Percentiles rank a stretch among this genome's conserved stretches.
Conservation (phyloP, 768 basidiomycete species). For the Leccinum imitatum region DNA sequence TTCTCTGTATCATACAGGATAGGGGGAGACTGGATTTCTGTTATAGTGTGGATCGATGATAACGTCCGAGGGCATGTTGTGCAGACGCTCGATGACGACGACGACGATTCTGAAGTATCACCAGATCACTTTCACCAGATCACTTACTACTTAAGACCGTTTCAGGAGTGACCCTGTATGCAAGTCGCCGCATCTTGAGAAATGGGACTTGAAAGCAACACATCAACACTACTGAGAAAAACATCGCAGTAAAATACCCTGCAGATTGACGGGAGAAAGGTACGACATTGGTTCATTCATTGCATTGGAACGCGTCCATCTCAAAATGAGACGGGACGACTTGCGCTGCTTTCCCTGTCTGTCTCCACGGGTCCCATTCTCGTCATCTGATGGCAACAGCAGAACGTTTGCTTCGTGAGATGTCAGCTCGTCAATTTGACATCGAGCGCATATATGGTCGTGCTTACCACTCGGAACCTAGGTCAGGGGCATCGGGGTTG, state of each 20-base stretch:
- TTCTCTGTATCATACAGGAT: conserved; percentile 2
- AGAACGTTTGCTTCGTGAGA: not conserved
- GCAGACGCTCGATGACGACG: not conserved
- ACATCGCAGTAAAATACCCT: not conserved
- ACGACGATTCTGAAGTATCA: not conserved
- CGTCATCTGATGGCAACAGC: not conserved
- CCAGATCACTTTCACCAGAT: not conserved
- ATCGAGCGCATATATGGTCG: not conserved
- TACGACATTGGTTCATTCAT: not conserved
- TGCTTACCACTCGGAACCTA: not conserved
- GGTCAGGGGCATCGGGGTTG: not conserved
- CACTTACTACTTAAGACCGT: not conserved
- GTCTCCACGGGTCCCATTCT: not conserved
- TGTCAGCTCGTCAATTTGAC: not conserved
- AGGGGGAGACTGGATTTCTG: not conserved
- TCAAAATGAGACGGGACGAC: not conserved
- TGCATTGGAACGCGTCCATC: not conserved
- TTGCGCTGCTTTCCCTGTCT: not conserved
- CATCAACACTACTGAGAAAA: not conserved
- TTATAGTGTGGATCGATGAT: conserved; percentile 1
- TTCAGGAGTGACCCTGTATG: not conserved
- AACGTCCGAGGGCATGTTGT: conserved; percentile 8
- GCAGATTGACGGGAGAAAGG: not conserved
- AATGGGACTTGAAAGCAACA: not conserved
- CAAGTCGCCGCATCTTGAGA: too few relatives aligned